Percentiles rank a stretch among this genome's conserved stretches.
Conservation (phyloP, 305 asterid genomes). For the Fraxinus sp. region DNA sequence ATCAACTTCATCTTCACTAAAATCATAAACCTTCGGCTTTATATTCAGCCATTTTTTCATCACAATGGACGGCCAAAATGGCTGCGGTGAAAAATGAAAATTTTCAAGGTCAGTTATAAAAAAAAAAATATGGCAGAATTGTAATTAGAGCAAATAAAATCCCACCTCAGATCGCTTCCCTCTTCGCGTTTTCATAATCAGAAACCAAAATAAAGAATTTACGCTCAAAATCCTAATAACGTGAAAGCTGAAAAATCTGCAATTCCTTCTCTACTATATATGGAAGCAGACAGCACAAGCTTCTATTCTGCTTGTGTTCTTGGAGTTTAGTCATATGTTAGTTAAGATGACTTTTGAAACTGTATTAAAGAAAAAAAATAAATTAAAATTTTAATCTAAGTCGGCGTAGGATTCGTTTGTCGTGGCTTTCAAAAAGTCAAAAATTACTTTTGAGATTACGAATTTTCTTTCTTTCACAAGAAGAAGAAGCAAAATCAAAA, state of each 20-base stretch:
- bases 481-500: not conserved
- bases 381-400: not conserved
- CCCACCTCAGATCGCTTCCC: constrained; percentile 64
- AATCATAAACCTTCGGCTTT: constrained; percentile 66
- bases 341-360: not conserved
- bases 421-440: not conserved
- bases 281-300: not conserved
- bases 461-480: too few species aligned
- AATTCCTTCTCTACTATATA: constrained; percentile 11
- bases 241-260: constrained; percentile 9
- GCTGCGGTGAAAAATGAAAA: constrained; percentile 27
- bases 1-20: constrained; percentile 91
- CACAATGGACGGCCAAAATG: constrained; percentile 89
- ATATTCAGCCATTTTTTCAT: constrained; percentile 93
- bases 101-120: not conserved
- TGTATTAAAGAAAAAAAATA: not conserved
- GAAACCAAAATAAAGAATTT: constrained; percentile 7
- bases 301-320: not conserved
- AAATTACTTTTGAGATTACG: too few species aligned
- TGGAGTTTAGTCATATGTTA: not conserved
- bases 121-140: constrained; percentile 15
- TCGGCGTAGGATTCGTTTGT: not conserved
- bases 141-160: not conserved
- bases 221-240: constrained; percentile 24
- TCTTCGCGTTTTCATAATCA: constrained; percentile 48